Percentiles rank a stretch among this genome's conserved stretches.
These are phyloP conservation scores for Dothideomycetidae sp. DNA, from an alignment of 2,329 filamentous ascomycete genomes.

Conservation along the genomic window DNA sequence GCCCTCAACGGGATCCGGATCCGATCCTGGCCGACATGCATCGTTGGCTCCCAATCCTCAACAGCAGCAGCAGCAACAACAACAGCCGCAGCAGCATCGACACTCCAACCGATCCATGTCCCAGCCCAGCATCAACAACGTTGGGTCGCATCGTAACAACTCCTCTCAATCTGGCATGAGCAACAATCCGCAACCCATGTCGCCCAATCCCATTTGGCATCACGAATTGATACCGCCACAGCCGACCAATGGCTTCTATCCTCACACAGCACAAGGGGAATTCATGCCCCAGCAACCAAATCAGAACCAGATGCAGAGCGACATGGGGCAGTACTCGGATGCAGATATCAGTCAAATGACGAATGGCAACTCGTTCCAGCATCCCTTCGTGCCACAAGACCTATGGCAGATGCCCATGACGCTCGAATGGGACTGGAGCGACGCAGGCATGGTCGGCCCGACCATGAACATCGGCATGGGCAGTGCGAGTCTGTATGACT, in stretches of 20 bases:
- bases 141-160: neutral
- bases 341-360: conserved; percentile 10
- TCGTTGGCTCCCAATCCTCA: conserved; percentile 3
- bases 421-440: conserved; percentile 74
- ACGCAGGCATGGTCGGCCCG: conserved; percentile 23
- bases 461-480: conserved; percentile 10
- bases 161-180: conserved; percentile 1
- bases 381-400: conserved; percentile 83
- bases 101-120: conserved; percentile 13
- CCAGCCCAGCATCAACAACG: conserved; percentile 9
- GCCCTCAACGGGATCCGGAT: conserved; percentile 12
- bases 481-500: conserved; percentile 7
- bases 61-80: conserved; percentile 10
- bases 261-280: conserved; percentile 1
- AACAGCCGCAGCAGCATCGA: conserved; percentile 11
- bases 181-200: conserved; percentile 1
- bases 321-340: conserved; percentile 4
- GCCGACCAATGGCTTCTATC: conserved; percentile 6
- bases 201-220: conserved; percentile 5
- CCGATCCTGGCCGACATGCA: conserved; percentile 1
- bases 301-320: neutral
- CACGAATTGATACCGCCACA: neutral
- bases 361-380: conserved; percentile 46
- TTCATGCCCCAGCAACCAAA: neutral
- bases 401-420: conserved; percentile 94